phyloP scores from a whole-genome alignment of 139 green algal species.

The Micractinium sp. region DNA sequence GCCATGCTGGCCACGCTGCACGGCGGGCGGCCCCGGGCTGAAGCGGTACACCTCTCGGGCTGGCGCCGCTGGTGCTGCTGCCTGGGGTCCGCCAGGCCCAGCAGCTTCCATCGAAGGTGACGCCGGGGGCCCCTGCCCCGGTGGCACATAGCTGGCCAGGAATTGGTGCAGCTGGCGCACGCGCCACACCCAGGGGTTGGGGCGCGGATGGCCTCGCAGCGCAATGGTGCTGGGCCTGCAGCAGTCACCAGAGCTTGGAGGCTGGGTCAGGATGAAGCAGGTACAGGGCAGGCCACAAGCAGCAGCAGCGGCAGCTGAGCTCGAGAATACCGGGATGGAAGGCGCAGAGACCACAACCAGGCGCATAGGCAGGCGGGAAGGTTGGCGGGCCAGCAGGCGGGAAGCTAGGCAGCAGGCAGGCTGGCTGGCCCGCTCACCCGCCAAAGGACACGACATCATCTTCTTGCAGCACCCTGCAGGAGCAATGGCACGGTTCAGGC shows the following conservation, averaged over 20 bases:
- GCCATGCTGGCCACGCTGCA: not conserved
- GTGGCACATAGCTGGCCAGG: constrained; percentile 7
- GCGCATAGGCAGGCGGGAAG: not conserved
- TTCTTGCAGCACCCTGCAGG: constrained; percentile 25
- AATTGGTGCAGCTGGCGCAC: constrained; percentile 13
- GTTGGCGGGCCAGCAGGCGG: not conserved
- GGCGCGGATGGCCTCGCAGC: not conserved
- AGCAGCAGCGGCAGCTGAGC: not conserved
- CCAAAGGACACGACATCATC: constrained; percentile 20
- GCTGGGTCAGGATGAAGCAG: not conserved
- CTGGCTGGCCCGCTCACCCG: not conserved
- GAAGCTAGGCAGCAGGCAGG: not conserved
- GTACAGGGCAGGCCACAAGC: not conserved
- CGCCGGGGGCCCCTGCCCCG: not conserved
- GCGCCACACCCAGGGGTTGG: constrained; percentile 30
- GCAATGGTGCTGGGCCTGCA: not conserved
- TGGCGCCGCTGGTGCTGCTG: not conserved
- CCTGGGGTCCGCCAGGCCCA: not conserved
- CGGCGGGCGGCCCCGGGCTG: not conserved
- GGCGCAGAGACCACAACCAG: not conserved
- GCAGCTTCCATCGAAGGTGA: not conserved
- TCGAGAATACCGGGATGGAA: too few relatives aligned
- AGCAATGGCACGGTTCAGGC: not conserved
- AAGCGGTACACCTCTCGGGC: not conserved
- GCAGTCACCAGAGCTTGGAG: too few relatives aligned